A percentile compares a stretch with the other conserved stretches of the same genome.
phyloP scores from a whole-genome alignment of 2,329 filamentous ascomycete genomes.

The Aspergillus aculeatus region DNA sequence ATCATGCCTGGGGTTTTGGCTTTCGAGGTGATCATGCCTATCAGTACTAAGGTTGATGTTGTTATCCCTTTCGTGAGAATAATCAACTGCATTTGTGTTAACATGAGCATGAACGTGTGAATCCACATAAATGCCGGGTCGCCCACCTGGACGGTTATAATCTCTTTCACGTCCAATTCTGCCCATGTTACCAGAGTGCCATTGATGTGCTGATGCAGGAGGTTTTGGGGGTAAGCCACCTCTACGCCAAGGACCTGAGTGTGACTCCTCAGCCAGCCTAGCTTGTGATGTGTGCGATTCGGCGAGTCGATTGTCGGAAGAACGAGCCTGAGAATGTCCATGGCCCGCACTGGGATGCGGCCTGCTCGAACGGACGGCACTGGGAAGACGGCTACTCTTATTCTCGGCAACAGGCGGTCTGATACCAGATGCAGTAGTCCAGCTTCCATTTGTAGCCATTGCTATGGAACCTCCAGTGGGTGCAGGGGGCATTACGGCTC shows the following conservation, averaged over 20 bases:
- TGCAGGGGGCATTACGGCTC: slow-evolving; percentile 79
- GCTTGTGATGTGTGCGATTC: slow-evolving; percentile 20
- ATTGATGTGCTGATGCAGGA: slow-evolving; percentile 32
- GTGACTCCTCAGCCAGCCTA: slow-evolving; percentile 23
- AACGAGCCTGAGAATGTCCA: slow-evolving; percentile 24
- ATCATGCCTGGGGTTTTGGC: slow-evolving; percentile 25
- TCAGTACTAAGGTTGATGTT: slow-evolving; percentile 21
- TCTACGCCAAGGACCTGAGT: slow-evolving; percentile 27
- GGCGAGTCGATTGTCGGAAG: slow-evolving; percentile 25
- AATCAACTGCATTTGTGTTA: slow-evolving; percentile 20
- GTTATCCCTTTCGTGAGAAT: slow-evolving; percentile 24
- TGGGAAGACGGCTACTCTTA: slow-evolving; percentile 36
- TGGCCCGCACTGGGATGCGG: slow-evolving; percentile 26
- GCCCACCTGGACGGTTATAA: slow-evolving; percentile 23
- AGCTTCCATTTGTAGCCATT: slow-evolving; percentile 61
- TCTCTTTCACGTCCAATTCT: slow-evolving; percentile 33
- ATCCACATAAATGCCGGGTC: slow-evolving; percentile 31
- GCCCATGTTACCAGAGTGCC: slow-evolving; percentile 26
- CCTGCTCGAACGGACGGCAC: slow-evolving; percentile 31
- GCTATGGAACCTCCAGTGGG: slow-evolving; percentile 90
- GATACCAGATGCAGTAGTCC: slow-evolving; percentile 38
- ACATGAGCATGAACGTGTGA: slow-evolving; percentile 39
- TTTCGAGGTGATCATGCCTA: slow-evolving; percentile 22
- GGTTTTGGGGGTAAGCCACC: slow-evolving; percentile 40
- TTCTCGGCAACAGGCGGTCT: slow-evolving; percentile 30